Percentiles rank a stretch among this genome's conserved stretches.
Evolutionary conservation across 2,329 filamentous ascomycete species (phyloP).

Genomic region (Trichoderma sp.): DNA sequence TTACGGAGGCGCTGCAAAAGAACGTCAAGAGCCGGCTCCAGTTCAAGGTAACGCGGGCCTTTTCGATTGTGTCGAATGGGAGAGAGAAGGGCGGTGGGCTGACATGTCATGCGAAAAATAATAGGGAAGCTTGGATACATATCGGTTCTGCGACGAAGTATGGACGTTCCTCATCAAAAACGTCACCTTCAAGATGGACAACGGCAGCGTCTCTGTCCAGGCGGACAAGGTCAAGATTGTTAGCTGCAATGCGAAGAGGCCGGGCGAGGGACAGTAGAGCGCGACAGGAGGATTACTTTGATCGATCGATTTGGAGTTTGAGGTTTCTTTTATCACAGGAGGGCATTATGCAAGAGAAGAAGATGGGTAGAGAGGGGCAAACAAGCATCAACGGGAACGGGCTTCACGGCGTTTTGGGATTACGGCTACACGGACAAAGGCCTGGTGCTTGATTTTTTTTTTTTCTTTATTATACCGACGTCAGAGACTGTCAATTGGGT

Average conservation of each 20-base stretch:
- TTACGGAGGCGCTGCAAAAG: slow-evolving; percentile 87
- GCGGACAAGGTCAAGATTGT: slow-evolving; percentile 98
- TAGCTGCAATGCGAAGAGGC: slow-evolving; percentile 87
- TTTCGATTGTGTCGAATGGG: background rate
- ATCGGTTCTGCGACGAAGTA: slow-evolving; percentile 99
- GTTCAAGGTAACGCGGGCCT: slow-evolving; percentile 74
- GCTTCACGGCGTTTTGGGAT: slow-evolving; percentile 29
- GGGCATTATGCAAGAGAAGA: background rate
- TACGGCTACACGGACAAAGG: slow-evolving; percentile 19
- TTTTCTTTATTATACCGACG: background rate
- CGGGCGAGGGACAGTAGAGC: slow-evolving; percentile 43
- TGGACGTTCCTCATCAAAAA: slow-evolving; percentile 99
- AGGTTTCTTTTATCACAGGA: background rate
- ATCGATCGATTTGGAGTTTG: too few species aligned
- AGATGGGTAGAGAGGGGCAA: background rate
- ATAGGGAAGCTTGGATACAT: slow-evolving; percentile 94
- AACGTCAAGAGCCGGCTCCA: slow-evolving; percentile 88
- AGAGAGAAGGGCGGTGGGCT: background rate
- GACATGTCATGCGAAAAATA: background rate
- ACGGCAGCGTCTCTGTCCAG: slow-evolving; percentile 67
- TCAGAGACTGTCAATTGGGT: slow-evolving; percentile 6
- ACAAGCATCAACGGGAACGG: slow-evolving; percentile 3
- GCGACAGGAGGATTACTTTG: too few species aligned
- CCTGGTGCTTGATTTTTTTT: background rate
- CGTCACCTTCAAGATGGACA: slow-evolving; percentile 97